Evolutionary conservation across 2,329 filamentous ascomycete genomes (phyloP), one percentile per base, ranked within the genome.

Genomic region (Zymoseptoria crescenta): DNA sequence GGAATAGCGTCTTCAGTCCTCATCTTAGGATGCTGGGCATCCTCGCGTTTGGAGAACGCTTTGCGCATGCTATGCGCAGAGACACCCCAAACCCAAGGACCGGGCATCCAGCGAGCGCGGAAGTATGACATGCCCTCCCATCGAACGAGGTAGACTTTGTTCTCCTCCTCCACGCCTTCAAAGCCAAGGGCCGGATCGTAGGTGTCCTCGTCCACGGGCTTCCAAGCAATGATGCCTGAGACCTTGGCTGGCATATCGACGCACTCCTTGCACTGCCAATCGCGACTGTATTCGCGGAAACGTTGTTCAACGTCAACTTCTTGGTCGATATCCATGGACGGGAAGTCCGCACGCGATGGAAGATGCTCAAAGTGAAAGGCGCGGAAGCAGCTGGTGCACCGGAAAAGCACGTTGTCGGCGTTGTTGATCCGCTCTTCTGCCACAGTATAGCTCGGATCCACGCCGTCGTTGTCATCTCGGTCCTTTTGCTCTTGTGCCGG

Each of bases 71-170:
- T 59, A 2, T 74, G 67, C 10, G 81, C 76, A 16, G 83, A 82
- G 8, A 87, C 80, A 5, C 91, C 91, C 79, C 84, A 93, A 0
- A 96, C 82, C 94, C 94, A 99, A 16, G 87, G 81, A 10, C 93
- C 94, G 8, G 91, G 85, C 81, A 91, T 88, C 94, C 95, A 99
- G 6, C 79, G 80, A 56, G 89, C 90, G 64, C 89, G 87, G 63
- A 86, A 87, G 69, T 96, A 95, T 0, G 93, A 96, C 58, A 83
- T 80, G 0, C 80, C 79, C 51, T 88, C 85, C 90, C 92, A 97
- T 71, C 94, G 96, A 67, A 99, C 77, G 2, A 99, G 81, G 69
- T 97, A 99, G 66, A 96, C 91, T 64, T 92, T 92, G n/a, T 88
- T 80, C 57, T 91, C 87, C 68, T 94, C 87, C 9, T 76, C 73